phyloP scores from a whole-genome alignment of 2,329 filamentous ascomycete genomes.

The Stagonosporopsis chrysanthemi region DNA sequence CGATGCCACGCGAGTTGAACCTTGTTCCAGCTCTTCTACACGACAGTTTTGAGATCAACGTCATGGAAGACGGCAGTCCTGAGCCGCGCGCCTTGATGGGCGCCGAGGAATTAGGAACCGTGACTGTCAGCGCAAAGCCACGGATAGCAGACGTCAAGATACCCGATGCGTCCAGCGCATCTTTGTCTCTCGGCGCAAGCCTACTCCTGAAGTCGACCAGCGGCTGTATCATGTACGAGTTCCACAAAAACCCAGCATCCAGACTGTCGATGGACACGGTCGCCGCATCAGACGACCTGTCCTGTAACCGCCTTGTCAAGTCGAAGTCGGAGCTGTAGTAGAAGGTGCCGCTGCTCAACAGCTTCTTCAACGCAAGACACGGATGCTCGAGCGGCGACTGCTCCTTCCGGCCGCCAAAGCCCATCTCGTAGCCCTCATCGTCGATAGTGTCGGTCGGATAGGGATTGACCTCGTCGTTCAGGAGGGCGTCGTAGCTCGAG shows the following conservation, averaged over 20 bases:
- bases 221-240: slow-evolving; percentile 96
- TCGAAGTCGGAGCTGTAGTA: slow-evolving; percentile 99
- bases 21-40: slow-evolving; percentile 90
- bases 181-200: slow-evolving; percentile 76
- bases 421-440: slow-evolving; percentile 61
- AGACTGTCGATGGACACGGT: slow-evolving; percentile 92
- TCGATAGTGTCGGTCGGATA: slow-evolving; percentile 62
- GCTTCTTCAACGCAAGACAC: slow-evolving; percentile 87
- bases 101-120: slow-evolving; percentile 78
- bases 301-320: slow-evolving; percentile 89
- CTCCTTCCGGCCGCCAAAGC: slow-evolving; percentile 63
- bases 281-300: slow-evolving; percentile 78
- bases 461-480: slow-evolving; percentile 64
- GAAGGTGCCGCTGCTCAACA: slow-evolving; percentile 91
- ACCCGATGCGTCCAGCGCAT: slow-evolving; percentile 81
- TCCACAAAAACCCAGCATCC: slow-evolving; percentile 94
- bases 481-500: slow-evolving; percentile 81
- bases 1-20: slow-evolving; percentile 96
- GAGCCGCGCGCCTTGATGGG: slow-evolving; percentile 71
- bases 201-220: slow-evolving; percentile 87
- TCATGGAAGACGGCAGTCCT: slow-evolving; percentile 82
- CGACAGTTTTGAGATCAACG: slow-evolving; percentile 89
- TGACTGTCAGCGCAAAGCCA: slow-evolving; percentile 88
- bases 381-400: slow-evolving; percentile 83
- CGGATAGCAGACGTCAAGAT: slow-evolving; percentile 94